Evolutionary conservation across 768 basidiomycete species (phyloP).

Genomic region (Tylopilus felleus): DNA sequence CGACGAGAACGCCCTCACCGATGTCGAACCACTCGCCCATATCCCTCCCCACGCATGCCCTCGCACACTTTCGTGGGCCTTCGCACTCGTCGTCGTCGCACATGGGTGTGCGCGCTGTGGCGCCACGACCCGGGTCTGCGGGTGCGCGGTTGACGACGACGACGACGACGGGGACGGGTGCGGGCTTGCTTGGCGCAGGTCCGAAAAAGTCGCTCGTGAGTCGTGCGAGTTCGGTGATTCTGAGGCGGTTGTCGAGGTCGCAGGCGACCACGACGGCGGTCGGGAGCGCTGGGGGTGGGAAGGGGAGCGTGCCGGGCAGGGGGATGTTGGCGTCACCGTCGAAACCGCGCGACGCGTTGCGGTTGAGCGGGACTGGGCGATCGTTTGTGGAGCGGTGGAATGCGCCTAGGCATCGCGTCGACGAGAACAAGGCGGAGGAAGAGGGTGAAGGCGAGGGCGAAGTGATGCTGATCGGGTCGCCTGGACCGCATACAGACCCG

Average conservation of each 20-base stretch:
- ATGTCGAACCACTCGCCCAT: constrained; percentile 13
- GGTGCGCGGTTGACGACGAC: constrained; percentile 19
- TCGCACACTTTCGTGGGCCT: not conserved
- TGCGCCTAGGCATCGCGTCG: not conserved
- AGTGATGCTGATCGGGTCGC: constrained; percentile 21
- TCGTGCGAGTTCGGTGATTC: constrained; percentile 27
- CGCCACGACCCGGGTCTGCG: constrained; percentile 25
- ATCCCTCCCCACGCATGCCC: constrained; percentile 12
- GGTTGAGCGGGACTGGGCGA: not conserved
- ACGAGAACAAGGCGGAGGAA: not conserved
- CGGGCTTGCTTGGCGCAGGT: not conserved
- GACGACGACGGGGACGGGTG: not conserved
- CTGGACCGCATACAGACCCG: not conserved
- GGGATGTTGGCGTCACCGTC: not conserved
- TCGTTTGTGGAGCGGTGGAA: constrained; percentile 1
- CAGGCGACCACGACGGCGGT: constrained; percentile 12
- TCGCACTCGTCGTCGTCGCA: not conserved
- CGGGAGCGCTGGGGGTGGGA: not conserved
- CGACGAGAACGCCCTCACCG: constrained; percentile 1
- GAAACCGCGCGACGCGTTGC: constrained; percentile 1
- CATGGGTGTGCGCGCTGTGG: not conserved
- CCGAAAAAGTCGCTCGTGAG: constrained; percentile 21
- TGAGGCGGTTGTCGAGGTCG: constrained; percentile 18
- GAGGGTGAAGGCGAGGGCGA: constrained; percentile 8
- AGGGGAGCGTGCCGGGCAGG: not conserved